Evolutionary conservation across 2,329 filamentous ascomycete genomes (phyloP), one percentile per base, ranked within the genome.

Genomic region (Aspergillus eucalypticola): DNA sequence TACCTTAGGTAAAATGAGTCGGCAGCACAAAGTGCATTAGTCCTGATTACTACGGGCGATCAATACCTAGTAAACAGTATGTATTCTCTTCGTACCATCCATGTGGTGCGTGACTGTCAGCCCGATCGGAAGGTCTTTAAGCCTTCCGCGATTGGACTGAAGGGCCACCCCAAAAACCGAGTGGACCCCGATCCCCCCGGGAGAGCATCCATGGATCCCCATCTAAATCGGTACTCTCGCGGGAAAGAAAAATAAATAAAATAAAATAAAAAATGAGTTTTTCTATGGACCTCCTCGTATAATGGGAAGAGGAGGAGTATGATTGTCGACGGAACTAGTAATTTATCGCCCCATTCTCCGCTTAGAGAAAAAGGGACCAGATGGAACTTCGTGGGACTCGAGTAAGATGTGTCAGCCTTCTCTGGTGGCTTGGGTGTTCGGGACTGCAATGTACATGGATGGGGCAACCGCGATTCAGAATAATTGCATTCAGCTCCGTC

Each of bases 121-220:
- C 64, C 59, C 58, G 60, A 62, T 67, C 59, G 60, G 60, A 60
- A 64, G 39, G 56, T 61, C 56, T 59, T 50, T 32, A 50, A 46
- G 55, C 53, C 51, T 62, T 58, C 62, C 65, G 59, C 54, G 63
- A 67, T 64, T 66, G 65, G 65, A 44, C 27, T 51, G 48, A 59
- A 60, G 51, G 32, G 10, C 11, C 4, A 27, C 32, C 11, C 19
- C 59, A 32, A 48, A 46, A 48, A 60, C 44, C 32, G 19, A 60
- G 55, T 55, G 49, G 58, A 39, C 48, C 60, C 56, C 55, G 51
- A 60, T 61, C 51, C 51, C 39, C 39, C 46, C 41, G 48, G 32
- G 23, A 29, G 25, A 23, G 32, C 54, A 27, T 54, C 48, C 55
- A 55, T 60, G 56, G 55, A 60, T 56, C 55, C 58, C 56, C 58